Base-by-base conservation (phyloP, 2,329 filamentous ascomycete species). In the Fusarium tuaranense region DNA sequence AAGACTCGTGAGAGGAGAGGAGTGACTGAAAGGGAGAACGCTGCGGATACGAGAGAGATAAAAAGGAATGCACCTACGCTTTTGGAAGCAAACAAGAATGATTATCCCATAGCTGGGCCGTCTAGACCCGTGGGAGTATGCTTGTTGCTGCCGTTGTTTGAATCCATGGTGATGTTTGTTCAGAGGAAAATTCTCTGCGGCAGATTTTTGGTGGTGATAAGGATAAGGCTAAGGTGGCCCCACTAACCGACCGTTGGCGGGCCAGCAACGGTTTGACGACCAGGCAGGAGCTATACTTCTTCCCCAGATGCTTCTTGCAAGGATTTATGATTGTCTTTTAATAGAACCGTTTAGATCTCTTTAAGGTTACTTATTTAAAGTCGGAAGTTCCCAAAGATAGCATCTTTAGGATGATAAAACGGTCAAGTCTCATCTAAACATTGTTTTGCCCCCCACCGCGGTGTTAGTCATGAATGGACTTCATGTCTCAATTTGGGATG, bases 1-100 rank as follows among this genome's bases (percentile, higher is more conserved):
- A 82, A 80, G 80, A 83, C 82, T 83, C 82, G 81, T 83, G 59
- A 63, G 55, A 51, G 32, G 68, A 63, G 68, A 64, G 61, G 80
- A 82, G 81, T 80, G 80, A 76, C 81, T 81, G 80, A 2, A 75
- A 68, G 76, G 73, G 75, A 65, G 71, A 63, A 75, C 74, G 78
- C 77, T 82, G 80, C 80, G 65, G 25, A 20, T n/a, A 48, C 34
- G 13, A 39, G 34, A 59, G 41, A 32, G 38, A 25, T 57, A 57
- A 69, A 25, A 25, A 38, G 20, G 44, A 48, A 39, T 32, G 7
- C 14, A 69, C 73, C 69, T 72, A 69, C 67, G 39, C 7, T 58
- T 5, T 2, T 13, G 1, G 2, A 27, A 48, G 32, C 25, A 58
- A 44, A 48, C 7, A 22, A 2, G 27, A 39, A 5, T 44, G 14